Evolutionary conservation across 2,329 filamentous ascomycete species (phyloP), one percentile per base, ranked within the genome.

Genomic region (Penicillium sp.): DNA sequence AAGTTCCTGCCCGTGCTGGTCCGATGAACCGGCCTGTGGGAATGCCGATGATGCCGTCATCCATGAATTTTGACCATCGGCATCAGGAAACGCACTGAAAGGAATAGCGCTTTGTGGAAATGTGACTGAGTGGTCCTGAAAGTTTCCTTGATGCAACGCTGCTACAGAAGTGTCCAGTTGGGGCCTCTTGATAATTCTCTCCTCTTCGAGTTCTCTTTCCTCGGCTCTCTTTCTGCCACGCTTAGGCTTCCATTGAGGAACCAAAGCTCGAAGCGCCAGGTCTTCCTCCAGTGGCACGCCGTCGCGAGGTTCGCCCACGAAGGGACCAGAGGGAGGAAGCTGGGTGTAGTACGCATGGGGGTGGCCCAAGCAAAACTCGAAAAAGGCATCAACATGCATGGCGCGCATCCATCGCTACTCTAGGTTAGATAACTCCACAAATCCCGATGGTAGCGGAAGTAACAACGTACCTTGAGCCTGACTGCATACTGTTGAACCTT

Each of bases 401-500:
- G 91, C 92, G 68, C 90, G 90, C 89, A 96, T 94, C 92, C 92
- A 96, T 66, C 92, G 86, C 89, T 89, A 63, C 35, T 7, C 9
- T 4, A 42, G 22, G 7, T 44, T 2, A 44, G 62, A 58, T 52
- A 40, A 44, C 35, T n/a, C 16, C 10, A 59, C 53, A 40, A 44
- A 38, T n/a, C n/a, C 10, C 18, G 24, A 48, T 14, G 27, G 16
- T 16, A n/a, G 27, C 3, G 28, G 35, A 36, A 28, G 14, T 36
- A 13, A 18, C 39, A 39, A 65, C 73, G 65, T 73, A 92, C 89
- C 83, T 96, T 96, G 51, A 96, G 76, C 52, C 92, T 83, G 42
- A 96, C 92, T 39, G 90, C 90, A 76, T 96, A 96, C 69, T 96
- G 92, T 69, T 95, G 90, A 51, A 96, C 88, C 70, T 96, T 96